Evolutionary conservation across 2,329 filamentous ascomycete genomes (phyloP).

Genomic region (Metarhizium sp.): DNA sequence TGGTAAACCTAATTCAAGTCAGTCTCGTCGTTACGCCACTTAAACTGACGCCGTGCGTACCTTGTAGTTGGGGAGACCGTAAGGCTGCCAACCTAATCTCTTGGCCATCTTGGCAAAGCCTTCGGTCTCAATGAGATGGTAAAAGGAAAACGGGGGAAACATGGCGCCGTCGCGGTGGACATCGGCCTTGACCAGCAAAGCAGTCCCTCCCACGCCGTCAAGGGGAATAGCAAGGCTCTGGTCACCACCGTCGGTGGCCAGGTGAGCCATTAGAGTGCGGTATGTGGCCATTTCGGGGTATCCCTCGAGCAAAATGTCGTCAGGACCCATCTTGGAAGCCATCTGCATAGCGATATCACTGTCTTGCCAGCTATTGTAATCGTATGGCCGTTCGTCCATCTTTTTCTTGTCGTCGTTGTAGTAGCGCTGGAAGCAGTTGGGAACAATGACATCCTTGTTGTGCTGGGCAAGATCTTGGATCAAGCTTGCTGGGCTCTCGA

Average conservation of each 20-base stretch:
- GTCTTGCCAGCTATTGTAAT: conserved; percentile 97
- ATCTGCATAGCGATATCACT: conserved; percentile 69
- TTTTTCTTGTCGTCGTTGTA: conserved; percentile 59
- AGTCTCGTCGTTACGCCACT: neutral
- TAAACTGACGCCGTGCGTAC: conserved; percentile 39
- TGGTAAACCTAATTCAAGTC: conserved; percentile 60
- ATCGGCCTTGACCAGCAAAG: conserved; percentile 88
- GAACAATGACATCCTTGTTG: conserved; percentile 84
- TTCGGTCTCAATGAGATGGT: conserved; percentile 94
- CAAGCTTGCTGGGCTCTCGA: conserved; percentile 75
- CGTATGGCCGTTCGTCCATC: conserved; percentile 74
- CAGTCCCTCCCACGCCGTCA: conserved; percentile 90
- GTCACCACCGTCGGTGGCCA: conserved; percentile 52
- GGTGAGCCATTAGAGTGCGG: conserved; percentile 80
- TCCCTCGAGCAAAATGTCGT: conserved; percentile 89
- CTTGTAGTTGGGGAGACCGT: conserved; percentile 93
- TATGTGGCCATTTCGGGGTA: conserved; percentile 92
- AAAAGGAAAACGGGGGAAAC: conserved; percentile 96
- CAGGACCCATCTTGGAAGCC: conserved; percentile 70
- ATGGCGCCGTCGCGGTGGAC: conserved; percentile 96
- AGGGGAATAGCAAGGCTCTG: conserved; percentile 58
- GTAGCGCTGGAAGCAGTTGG: conserved; percentile 91
- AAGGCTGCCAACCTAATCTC: conserved; percentile 74
- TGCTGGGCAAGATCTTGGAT: conserved; percentile 87
- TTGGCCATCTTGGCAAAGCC: conserved; percentile 97